Percentiles rank a stretch among this genome's conserved stretches.
phyloP scores from a whole-genome alignment of 371 early-diverging fungal species.

The Rhizomucor pusillus region DNA sequence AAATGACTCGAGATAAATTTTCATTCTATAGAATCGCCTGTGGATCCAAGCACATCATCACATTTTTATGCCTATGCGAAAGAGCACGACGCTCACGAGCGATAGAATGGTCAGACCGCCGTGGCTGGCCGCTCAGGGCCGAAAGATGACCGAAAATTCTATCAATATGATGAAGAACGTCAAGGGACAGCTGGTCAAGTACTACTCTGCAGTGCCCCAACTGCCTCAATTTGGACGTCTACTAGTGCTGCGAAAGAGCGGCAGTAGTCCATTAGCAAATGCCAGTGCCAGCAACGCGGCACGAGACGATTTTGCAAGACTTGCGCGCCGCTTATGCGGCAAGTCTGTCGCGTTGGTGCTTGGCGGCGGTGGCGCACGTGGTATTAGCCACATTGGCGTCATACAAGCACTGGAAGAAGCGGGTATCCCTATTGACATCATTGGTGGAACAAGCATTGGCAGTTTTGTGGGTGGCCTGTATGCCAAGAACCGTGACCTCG shows the following conservation, averaged over 20 bases:
- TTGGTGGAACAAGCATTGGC: conserved; percentile 99
- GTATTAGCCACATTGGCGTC: conserved; percentile 95
- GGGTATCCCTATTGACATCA: conserved; percentile 97
- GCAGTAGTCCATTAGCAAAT: conserved; percentile 14
- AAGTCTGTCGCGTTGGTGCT: conserved; percentile 97
- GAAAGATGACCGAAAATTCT: conserved; percentile 55
- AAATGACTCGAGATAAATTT: conserved; percentile 75
- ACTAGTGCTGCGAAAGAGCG: conserved; percentile 31
- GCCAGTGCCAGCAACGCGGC: conserved; percentile 25
- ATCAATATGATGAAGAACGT: conserved; percentile 58
- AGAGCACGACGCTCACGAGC: conserved; percentile 24
- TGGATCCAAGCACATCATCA: conserved; percentile 98
- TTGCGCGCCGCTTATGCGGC: conserved; percentile 92
- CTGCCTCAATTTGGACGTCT: conserved; percentile 36
- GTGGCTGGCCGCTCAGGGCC: conserved; percentile 50
- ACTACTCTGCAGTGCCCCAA: conserved; percentile 52
- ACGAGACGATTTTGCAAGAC: conserved; percentile 74
- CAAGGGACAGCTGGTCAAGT: conserved; percentile 68
- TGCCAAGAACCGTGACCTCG: conserved; percentile 86
- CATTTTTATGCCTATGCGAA: conserved; percentile 81
- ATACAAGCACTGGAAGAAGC: conserved; percentile 98
- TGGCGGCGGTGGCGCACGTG: conserved; percentile 99
- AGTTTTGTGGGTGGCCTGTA: conserved; percentile 97
- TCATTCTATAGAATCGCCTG: conserved; percentile 55
- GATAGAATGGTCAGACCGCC: conserved; percentile 43